Evolutionary conservation across 306 rosid species (phyloP).

Genomic region (Cucumis melo): DNA sequence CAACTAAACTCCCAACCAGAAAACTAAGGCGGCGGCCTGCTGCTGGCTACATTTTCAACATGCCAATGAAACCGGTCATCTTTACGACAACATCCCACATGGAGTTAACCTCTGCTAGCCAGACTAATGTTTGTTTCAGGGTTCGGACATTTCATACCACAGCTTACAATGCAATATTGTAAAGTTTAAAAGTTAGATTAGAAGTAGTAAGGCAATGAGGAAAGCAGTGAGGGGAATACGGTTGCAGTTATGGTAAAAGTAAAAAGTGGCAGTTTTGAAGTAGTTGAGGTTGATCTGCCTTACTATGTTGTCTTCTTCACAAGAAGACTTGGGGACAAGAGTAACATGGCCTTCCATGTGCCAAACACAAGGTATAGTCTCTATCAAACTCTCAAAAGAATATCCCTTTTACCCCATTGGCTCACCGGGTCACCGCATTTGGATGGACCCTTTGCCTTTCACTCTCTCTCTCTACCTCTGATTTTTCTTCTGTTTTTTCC

Average conservation of each 20-base stretch:
- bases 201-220: background rate
- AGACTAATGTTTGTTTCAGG: background rate
- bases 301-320: constrained; percentile 21
- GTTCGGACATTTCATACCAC: background rate
- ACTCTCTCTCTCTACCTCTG: constrained; percentile 12
- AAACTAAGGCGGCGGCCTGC: background rate
- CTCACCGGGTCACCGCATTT: no score
- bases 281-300: constrained; percentile 34
- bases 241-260: background rate
- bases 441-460: constrained; percentile 26
- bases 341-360: constrained; percentile 98
- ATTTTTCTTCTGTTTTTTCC: constrained; percentile 14
- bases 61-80: background rate
- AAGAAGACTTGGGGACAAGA: constrained; percentile 47
- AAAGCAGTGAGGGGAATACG: background rate
- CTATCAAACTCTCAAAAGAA: constrained; percentile 37
- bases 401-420: constrained; percentile 24
- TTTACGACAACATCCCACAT: background rate
- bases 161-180: background rate
- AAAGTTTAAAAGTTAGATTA: background rate
- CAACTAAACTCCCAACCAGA: background rate
- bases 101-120: background rate
- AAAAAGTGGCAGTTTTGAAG: constrained; percentile 20
- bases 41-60: background rate
- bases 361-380: constrained; percentile 41